Conservation (phyloP, 257 asterid species). For the Coffea canephora region DNA sequence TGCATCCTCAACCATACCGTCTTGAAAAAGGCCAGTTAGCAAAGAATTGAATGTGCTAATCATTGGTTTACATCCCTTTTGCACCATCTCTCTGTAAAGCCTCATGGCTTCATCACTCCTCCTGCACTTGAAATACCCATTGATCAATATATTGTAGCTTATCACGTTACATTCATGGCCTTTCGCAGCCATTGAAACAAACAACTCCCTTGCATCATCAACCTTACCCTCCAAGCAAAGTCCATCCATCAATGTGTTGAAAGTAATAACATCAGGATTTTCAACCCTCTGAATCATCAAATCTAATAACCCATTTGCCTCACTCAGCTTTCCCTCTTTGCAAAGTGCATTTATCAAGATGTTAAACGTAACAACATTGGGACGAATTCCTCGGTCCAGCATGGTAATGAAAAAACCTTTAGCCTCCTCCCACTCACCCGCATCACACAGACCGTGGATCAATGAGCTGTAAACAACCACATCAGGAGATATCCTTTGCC, state of each 20-base stretch:
- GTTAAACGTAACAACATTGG: conserved; percentile 54
- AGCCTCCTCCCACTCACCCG: conserved; percentile 55
- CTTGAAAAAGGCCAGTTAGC: conserved; percentile 52
- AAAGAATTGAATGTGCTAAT: conserved; percentile 50
- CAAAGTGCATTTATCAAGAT: conserved; percentile 55
- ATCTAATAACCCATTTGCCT: conserved; percentile 55
- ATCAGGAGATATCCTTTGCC: conserved; percentile 48
- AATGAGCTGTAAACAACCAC: conserved; percentile 48
- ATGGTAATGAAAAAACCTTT: conserved; percentile 46
- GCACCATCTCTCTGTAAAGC: conserved; percentile 57
- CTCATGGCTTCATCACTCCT: conserved; percentile 46
- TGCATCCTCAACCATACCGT: conserved; percentile 49
- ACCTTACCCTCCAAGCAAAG: conserved; percentile 52
- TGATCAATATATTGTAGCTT: conserved; percentile 56
- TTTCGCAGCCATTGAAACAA: conserved; percentile 49
- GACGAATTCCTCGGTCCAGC: conserved; percentile 70
- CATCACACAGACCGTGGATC: conserved; percentile 54
- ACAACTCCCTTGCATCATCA: conserved; percentile 50
- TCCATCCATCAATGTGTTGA: conserved; percentile 60
- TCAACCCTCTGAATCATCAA: conserved; percentile 64
- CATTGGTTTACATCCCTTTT: conserved; percentile 43
- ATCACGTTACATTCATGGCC: conserved; percentile 39
- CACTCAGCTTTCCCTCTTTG: conserved; percentile 55
- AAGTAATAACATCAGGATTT: conserved; percentile 51
- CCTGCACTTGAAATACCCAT: conserved; percentile 58